These are phyloP conservation scores for Didymella exigua DNA, from an alignment of 2,329 filamentous ascomycete genomes.

Conservation along the genomic window DNA sequence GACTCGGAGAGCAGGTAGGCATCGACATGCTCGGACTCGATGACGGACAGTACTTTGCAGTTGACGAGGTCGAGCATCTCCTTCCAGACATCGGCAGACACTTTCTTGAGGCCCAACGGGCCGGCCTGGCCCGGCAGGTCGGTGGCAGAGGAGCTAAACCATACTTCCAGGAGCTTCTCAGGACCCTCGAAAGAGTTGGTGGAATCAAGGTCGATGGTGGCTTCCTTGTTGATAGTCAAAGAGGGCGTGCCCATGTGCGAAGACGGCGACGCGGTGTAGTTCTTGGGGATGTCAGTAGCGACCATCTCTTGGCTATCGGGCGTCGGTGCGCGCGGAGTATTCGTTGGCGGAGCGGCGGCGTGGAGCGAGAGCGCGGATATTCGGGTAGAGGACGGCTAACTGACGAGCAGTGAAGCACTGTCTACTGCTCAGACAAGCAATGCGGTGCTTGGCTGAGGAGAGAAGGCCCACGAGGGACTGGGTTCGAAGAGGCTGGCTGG, in stretches of 20 bases:
- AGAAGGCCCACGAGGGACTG: conserved; percentile 84
- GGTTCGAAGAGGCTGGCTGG: conserved; percentile 73
- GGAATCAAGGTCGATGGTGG: conserved; percentile 89
- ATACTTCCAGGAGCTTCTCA: conserved; percentile 97
- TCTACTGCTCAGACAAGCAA: conserved; percentile 97
- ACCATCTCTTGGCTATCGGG: conserved; percentile 71
- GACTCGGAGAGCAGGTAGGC: conserved; percentile 97
- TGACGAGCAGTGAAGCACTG: conserved; percentile 76
- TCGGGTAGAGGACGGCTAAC: conserved; percentile 29
- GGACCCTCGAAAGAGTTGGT: conserved; percentile 97
- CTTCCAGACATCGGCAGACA: conserved; percentile 86
- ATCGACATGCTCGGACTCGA: conserved; percentile 92
- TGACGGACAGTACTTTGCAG: conserved; percentile 94
- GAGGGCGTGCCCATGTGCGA: conserved; percentile 79
- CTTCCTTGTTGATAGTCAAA: conserved; percentile 95
- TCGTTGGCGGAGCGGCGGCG: conserved; percentile 20
- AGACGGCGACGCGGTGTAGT: conserved; percentile 83
- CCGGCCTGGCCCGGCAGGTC: conserved; percentile 72
- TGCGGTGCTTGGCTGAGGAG: conserved; percentile 91
- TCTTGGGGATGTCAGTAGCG: conserved; percentile 75
- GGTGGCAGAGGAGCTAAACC: conserved; percentile 84
- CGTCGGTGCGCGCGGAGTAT: conserved; percentile 28
- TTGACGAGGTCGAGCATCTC: conserved; percentile 97
- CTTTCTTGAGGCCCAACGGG: conserved; percentile 81
- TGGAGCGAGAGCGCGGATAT: background rate